Evolutionary conservation across 2,329 filamentous ascomycete genomes (phyloP), one percentile per base, ranked within the genome.

Genomic region (Phyllosticta capitalensis): DNA sequence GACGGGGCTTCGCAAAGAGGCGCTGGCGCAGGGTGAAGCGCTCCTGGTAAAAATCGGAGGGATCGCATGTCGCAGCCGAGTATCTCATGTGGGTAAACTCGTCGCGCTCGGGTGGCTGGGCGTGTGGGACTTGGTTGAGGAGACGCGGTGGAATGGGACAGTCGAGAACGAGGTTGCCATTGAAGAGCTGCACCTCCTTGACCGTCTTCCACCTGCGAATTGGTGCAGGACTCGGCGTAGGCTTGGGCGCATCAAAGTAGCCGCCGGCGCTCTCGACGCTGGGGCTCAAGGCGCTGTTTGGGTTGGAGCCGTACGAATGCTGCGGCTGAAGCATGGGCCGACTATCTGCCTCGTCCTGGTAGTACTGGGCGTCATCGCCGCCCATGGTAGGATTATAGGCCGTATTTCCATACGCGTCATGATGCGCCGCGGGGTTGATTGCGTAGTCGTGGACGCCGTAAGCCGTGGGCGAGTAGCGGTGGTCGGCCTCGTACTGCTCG

Each of bases 191-290:
- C n/a, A 99, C 92, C 77, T 96, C 90, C 76, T 97, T 99, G 54
- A 99, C 92, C 0, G 94, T 99, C 80, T 97, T 99, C 89, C 90
- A 97, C 71, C 94, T 83, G 72, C 89, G 87, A 65, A 97, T 85
- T 4, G 82, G 82, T 63, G 78, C 82, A 59, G 79, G 82, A 64
- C 78, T 79, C 20, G 81, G 78, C 58, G 79, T 78, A 62, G 77
- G 77, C 63, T 70, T 64, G 12, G 75, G 73, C 30, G 75, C 75
- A 21, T 72, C 66, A 61, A 74, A 75, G 12, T 65, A 67, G 17
- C 28, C 53, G 48, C 66, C 66, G 54, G 68, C 67, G 19, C 64
- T 63, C 19, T 68, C 52, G 66, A 64, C 54, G 51, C 58, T 52
- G 64, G 74, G 70, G 52, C 73, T 68, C 3, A 67, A 63, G 20